Conservation (phyloP, 2,329 filamentous ascomycete species). For the Diplodia mutila region DNA sequence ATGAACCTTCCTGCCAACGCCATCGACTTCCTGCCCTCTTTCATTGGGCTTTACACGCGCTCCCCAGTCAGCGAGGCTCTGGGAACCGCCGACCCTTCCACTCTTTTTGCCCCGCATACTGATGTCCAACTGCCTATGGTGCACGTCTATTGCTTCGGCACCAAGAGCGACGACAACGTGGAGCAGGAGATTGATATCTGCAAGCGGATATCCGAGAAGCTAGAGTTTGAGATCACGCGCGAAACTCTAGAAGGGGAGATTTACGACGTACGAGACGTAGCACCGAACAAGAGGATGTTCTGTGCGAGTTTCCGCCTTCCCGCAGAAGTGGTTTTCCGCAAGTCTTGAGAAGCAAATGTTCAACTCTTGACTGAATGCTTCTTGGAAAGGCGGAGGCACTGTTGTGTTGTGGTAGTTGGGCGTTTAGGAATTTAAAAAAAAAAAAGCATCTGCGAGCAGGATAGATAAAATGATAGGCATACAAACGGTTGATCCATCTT, state of each 20-base stretch:
- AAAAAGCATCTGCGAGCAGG: not conserved
- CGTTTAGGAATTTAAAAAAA: not conserved
- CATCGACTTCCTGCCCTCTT: conserved; percentile 77
- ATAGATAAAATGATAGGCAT: not conserved
- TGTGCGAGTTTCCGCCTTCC: conserved; percentile 92
- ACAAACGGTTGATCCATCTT: not conserved
- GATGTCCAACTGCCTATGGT: conserved; percentile 72
- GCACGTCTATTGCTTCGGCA: conserved; percentile 93
- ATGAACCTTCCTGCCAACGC: conserved; percentile 97
- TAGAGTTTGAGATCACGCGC: conserved; percentile 62
- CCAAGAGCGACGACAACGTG: conserved; percentile 75
- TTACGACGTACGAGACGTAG: conserved; percentile 78
- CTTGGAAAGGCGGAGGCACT: not conserved
- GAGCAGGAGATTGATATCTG: conserved; percentile 64
- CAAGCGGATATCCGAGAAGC: conserved; percentile 64
- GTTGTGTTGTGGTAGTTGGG: not conserved
- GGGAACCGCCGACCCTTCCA: conserved; percentile 25
- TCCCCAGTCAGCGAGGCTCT: conserved; percentile 8
- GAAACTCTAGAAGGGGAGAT: conserved; percentile 61
- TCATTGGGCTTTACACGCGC: conserved; percentile 79
- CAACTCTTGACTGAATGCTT: not conserved
- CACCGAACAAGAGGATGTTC: conserved; percentile 94
- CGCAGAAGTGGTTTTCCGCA: conserved; percentile 73
- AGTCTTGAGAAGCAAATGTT: not conserved
- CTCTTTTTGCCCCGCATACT: conserved; percentile 48